Evolutionary conservation across 108 stramenopile species (phyloP), one percentile per base, ranked within the genome.

Genomic region (Skeletonema tropicum): DNA sequence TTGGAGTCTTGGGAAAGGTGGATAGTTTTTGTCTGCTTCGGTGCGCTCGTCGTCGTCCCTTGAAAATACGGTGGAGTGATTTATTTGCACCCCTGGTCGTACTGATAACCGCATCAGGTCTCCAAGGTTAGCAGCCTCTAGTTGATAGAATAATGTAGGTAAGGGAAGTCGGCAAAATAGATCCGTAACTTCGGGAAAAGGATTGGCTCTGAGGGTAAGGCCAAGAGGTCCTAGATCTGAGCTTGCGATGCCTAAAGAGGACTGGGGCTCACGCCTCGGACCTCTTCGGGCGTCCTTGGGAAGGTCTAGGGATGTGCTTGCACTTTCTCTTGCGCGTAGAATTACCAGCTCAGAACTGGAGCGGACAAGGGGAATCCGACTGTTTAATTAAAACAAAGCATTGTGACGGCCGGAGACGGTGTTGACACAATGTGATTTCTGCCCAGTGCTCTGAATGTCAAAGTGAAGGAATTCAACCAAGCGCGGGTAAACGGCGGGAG

Each of bases 41-140:
- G 90, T 90, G 90, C 92, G 86, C 88, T 91, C 85, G n/a, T 83
- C 86, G 88, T 92, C 85, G 89, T 86, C 77, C 93, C 93, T 89
- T 94, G 95, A 94, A 94, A 94, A 90, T 85, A 88, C 83, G 81
- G 85, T 77, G 83, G 92, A 86, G 87, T 89, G 91, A 82, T 77
- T 92, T 92, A 92, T 93, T 92, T 83, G 79, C 90, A 29, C 86
- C 68, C 82, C 90, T 41, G 39, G 39, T 41, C 39, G 39, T 94
- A 92, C 93, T 89, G 89, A 95, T 97, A 92, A 97, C 96, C 97
- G 94, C 97, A 92, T 93, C 96, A 97, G 96, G 94, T 97, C 93
- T 91, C 94, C 97, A 92, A 92, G 94, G 90, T 92, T 88, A 85
- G 90, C 87, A 94, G 91, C 90, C 91, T 94, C 91, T 91, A 89